Conservation (phyloP, 495 filamentous ascomycete species). For the Tuber brumale region DNA sequence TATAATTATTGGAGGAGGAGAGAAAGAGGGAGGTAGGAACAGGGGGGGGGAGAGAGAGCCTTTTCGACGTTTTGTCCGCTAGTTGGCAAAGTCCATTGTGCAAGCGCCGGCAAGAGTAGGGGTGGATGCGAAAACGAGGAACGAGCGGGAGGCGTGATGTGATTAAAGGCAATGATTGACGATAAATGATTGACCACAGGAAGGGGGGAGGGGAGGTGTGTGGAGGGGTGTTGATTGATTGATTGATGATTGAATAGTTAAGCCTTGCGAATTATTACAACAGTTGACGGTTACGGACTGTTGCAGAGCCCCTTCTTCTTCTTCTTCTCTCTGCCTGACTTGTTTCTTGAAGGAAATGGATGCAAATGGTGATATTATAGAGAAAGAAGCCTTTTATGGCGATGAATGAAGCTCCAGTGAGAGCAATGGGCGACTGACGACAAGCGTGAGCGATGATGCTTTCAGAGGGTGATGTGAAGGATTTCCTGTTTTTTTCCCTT, state of each 20-base stretch:
- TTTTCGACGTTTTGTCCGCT: constrained; percentile 34
- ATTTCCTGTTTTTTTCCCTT: neutral
- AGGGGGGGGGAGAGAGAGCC: constrained; percentile 16
- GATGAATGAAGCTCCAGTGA: neutral
- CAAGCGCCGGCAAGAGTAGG: constrained; percentile 37
- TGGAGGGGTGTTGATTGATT: constrained; percentile 1
- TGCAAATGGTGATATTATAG: neutral
- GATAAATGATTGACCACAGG: constrained; percentile 18
- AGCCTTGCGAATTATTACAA: neutral
- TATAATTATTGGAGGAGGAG: constrained; percentile 20
- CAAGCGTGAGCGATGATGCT: neutral
- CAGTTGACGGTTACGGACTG: neutral
- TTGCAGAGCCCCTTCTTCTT: constrained; percentile 1
- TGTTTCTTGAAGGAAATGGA: neutral
- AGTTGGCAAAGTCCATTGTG: constrained; percentile 39
- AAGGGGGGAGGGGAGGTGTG: constrained; percentile 8
- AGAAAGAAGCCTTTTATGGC: neutral
- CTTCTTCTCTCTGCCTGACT: neutral
- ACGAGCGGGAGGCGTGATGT: constrained; percentile 21
- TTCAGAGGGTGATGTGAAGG: neutral
- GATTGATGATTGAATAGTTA: neutral
- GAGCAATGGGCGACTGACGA: constrained; percentile 1
- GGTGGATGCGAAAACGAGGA: constrained; percentile 26
- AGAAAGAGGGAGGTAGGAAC: constrained; percentile 35
- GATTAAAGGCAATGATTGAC: constrained; percentile 33